Percentiles rank a stretch among this genome's conserved stretches.
Conservation (phyloP, 768 basidiomycete genomes). For the Tricholoma sp. region DNA sequence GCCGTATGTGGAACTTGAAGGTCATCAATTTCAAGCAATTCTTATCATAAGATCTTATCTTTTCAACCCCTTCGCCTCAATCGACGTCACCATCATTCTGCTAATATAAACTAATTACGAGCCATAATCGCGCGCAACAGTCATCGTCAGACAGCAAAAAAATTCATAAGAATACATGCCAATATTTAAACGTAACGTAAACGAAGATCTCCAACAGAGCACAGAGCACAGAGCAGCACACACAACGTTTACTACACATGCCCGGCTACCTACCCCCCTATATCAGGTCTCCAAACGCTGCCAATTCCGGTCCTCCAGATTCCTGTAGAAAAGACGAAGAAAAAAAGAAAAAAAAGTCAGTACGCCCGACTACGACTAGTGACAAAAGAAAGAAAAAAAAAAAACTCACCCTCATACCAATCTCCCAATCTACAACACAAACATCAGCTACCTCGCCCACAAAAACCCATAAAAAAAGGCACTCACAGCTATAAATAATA, state of each 20-base stretch:
- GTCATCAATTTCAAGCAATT: no score
- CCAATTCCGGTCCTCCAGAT: conserved; percentile 79
- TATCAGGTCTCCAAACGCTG: conserved; percentile 72
- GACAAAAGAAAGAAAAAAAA: neutral
- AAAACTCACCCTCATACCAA: conserved; percentile 65
- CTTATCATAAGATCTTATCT: no score
- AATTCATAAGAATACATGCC: neutral
- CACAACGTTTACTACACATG: no score
- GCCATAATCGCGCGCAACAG: no score
- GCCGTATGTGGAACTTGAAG: no score
- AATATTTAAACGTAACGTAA: no score
- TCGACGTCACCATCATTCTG: no score
- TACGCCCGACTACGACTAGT: neutral
- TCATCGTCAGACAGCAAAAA: neutral
- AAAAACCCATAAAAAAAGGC: conserved; percentile 4
- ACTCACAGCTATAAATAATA: conserved; percentile 90
- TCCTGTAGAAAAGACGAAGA: conserved; percentile 33
- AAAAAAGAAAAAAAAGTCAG: conserved; percentile 3
- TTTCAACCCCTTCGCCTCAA: no score
- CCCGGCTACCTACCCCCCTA: no score
- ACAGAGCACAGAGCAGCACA: no score
- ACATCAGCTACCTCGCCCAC: neutral
- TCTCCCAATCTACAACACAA: conserved; percentile 77
- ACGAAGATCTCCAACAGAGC: no score
- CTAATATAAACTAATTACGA: no score